Evolutionary conservation across 306 rosid species (phyloP), one percentile per base, ranked within the genome.

Genomic region (Lathyrus tuberosus): DNA sequence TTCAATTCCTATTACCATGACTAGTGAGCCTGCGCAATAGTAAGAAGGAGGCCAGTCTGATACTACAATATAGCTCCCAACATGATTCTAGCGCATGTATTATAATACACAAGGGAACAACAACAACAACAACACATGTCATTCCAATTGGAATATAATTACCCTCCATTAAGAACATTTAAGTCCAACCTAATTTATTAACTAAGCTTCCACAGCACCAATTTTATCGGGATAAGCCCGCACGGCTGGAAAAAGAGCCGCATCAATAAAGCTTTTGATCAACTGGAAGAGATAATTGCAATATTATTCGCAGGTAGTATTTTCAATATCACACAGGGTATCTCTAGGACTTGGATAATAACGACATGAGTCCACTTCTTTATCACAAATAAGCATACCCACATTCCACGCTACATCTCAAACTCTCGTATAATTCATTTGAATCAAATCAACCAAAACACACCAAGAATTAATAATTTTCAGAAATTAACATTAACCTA

Each of bases 51-150:
- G n/a, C n/a, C n/a, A n/a, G n/a, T n/a, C n/a, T n/a, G n/a, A n/a
- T n/a, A n/a, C n/a, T n/a, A n/a, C n/a, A n/a, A n/a, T n/a, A n/a
- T n/a, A n/a, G n/a, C n/a, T n/a, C n/a, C n/a, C n/a, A n/a, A n/a
- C n/a, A n/a, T n/a, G n/a, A n/a, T n/a, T n/a, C n/a, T n/a, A n/a
- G n/a, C n/a, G n/a, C n/a, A n/a, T n/a, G n/a, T n/a, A n/a, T n/a
- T n/a, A n/a, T n/a, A n/a, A n/a, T n/a, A 71, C 35, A 65, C 44
- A 37, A 5, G 48, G 28, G 54, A 22, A 65, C n/a, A n/a, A n/a
- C n/a, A n/a, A n/a, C 48, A 38, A 40, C 33, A 28, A 24, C 24
- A 26, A 22, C 30, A 11, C 59, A 43, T 2, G 59, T 22, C 42
- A 52, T 26, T 49, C 38, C 59, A 53, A 24, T 3, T 42, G 38